Conservation (phyloP, 306 rosid genomes). For the Cicer cuneatum region DNA sequence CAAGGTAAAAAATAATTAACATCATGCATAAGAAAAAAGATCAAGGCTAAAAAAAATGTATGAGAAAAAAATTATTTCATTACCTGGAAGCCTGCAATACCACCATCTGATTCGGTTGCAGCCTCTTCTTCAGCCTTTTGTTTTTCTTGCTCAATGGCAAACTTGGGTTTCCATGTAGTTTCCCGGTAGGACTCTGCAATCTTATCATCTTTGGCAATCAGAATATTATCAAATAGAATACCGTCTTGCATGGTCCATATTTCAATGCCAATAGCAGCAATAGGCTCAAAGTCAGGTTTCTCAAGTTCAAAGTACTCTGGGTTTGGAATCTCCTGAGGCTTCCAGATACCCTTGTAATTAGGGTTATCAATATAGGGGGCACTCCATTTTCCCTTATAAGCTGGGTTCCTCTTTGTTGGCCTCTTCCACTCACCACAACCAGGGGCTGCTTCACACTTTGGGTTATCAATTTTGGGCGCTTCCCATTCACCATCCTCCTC, state of each 20-base stretch:
- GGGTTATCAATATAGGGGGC: constrained; percentile 88
- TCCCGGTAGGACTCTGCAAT: constrained; percentile 75
- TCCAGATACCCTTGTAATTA: constrained; percentile 91
- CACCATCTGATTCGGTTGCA: constrained; percentile 58
- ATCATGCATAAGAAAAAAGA: constrained; percentile 15
- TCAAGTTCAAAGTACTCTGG: constrained; percentile 84
- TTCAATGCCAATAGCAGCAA: constrained; percentile 93
- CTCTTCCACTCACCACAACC: constrained; percentile 96
- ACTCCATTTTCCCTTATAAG: constrained; percentile 93
- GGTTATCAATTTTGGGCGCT: constrained; percentile 84
- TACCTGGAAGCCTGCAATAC: constrained; percentile 73
- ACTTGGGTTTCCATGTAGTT: constrained; percentile 92
- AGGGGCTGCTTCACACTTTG: constrained; percentile 76
- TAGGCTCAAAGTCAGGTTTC: constrained; percentile 79
- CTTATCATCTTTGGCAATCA: constrained; percentile 79
- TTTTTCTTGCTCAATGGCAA: constrained; percentile 77
- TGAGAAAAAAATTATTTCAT: not conserved
- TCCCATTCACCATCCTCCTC: constrained; percentile 97
- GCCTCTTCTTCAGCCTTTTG: constrained; percentile 79
- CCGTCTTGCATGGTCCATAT: constrained; percentile 99
- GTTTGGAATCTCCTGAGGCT: constrained; percentile 87
- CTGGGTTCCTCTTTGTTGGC: constrained; percentile 92
- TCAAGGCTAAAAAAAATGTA: not conserved
- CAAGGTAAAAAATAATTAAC: constrained; percentile 41
- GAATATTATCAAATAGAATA: constrained; percentile 81